phyloP scores from a whole-genome alignment of 192 early-diverging fungal species.

The Backusella mclennaniae region DNA sequence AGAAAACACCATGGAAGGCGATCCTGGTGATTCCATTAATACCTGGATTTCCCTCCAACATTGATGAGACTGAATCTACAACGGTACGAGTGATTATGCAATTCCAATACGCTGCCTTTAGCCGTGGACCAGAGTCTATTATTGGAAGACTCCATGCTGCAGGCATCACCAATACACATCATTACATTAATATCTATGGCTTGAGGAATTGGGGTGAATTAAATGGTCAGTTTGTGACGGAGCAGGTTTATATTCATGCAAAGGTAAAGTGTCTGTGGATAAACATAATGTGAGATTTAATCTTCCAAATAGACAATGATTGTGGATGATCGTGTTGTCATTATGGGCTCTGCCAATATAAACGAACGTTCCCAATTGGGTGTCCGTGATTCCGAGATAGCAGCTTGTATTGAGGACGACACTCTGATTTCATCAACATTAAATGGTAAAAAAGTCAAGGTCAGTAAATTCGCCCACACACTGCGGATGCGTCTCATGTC shows the following conservation, averaged over 20 bases:
- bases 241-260: conserved; percentile 87
- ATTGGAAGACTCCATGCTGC: conserved; percentile 53
- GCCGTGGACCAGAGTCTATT: conserved; percentile 73
- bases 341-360: conserved; percentile 87
- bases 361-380: conserved; percentile 86
- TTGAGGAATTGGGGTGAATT: conserved; percentile 73
- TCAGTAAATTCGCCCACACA: conserved; percentile 67
- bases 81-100: conserved; percentile 77
- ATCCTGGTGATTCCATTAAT: conserved; percentile 77
- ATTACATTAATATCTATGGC: conserved; percentile 76
- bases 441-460: conserved; percentile 66
- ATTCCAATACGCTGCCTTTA: conserved; percentile 76
- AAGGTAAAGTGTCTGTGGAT: conserved; percentile 46
- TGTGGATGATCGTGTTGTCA: conserved; percentile 77
- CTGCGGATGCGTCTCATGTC: conserved; percentile 71
- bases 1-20: conserved; percentile 53
- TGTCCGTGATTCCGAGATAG: conserved; percentile 80
- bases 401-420: conserved; percentile 65
- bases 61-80: conserved; percentile 64
- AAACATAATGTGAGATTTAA: conserved; percentile 8
- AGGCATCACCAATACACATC: conserved; percentile 48
- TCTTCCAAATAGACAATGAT: conserved; percentile 56
- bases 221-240: conserved; percentile 61
- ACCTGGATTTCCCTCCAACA: conserved; percentile 76
- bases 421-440: conserved; percentile 64